Percentiles rank a stretch among this genome's conserved stretches.
Conservation (phyloP, 768 basidiomycete species). For the Terana coerulea region DNA sequence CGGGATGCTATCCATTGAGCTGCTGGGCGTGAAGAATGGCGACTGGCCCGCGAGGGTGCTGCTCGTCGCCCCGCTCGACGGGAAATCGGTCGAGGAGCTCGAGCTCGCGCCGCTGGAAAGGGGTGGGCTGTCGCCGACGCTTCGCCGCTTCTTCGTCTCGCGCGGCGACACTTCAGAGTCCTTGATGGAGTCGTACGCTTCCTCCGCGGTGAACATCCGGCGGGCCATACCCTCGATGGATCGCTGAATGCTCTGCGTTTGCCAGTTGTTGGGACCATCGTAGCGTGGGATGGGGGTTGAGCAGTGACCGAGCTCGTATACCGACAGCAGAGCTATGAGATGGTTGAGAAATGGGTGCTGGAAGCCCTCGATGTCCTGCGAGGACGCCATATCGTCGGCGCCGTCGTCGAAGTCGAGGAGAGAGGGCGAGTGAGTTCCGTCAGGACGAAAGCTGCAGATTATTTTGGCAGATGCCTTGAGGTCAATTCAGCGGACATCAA, state of each 20-base stretch:
- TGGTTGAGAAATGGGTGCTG: slow-evolving; percentile 45
- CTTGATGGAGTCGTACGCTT: slow-evolving; percentile 37
- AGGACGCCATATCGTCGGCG: slow-evolving; percentile 29
- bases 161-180: slow-evolving; percentile 37
- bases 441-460: too few relatives aligned
- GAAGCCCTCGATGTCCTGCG: slow-evolving; percentile 18
- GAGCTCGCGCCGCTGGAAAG: slow-evolving; percentile 20
- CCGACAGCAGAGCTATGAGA: slow-evolving; percentile 53
- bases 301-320: slow-evolving; percentile 52
- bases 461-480: not conserved
- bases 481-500: not conserved
- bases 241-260: slow-evolving; percentile 54
- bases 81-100: slow-evolving; percentile 12
- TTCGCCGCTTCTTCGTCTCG: slow-evolving; percentile 43
- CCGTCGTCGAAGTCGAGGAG: slow-evolving; percentile 24
- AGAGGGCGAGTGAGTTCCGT: too few relatives aligned
- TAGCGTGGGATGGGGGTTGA: slow-evolving; percentile 50
- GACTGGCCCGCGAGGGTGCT: slow-evolving; percentile 7
- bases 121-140: slow-evolving; percentile 28
- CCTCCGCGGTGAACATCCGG: slow-evolving; percentile 56
- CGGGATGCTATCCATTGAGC: slow-evolving; percentile 24
- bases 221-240: slow-evolving; percentile 47
- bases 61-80: slow-evolving; percentile 15
- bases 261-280: slow-evolving; percentile 53
- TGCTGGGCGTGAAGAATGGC: slow-evolving; percentile 24